Evolutionary conservation across 805 yeast genomes (phyloP), one percentile per base, ranked within the genome.

Genomic region (Lipomyces sp.): DNA sequence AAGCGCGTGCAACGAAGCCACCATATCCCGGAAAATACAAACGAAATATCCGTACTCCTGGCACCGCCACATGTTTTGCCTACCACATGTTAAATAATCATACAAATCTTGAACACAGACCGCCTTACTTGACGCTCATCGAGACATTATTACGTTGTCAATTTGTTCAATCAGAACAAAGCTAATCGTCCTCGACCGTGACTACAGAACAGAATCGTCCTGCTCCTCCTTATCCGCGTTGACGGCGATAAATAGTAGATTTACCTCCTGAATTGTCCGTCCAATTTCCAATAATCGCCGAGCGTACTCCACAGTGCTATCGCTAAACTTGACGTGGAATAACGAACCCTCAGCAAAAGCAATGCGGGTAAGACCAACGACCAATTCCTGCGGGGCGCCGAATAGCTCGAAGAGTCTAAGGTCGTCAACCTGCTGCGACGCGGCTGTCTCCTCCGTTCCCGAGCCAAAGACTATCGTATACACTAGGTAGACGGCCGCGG

Each of bases 221-320:
- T n/a, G n/a, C n/a, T n/a, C n/a, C n/a, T n/a, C n/a, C n/a, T 23
- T 16, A 19, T 34, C 28, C 19, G 28, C 49, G 42, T 45, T 80
- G 80, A 86, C 83, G 51, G 86, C 80, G 51, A 77, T 69, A 64
- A 80, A 86, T 55, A 87, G 69, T 46, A 80, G 78, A 65, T 88
- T 95, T 0, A 88, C 87, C 59, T 86, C 95, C 57, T 84, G 89
- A 61, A 82, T 82, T 3, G 87, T 83, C 10, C 82, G 77, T 52
- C 82, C 80, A 24, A 76, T 74, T 51, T 82, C 87, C 47, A 88
- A 69, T 18, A 87, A 76, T 55, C 82, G 86, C 55, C 87, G 72
- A 0, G 95, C 83, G 62, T 83, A 69, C 55, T 82, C 87, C 34
- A 84, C 79, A 2, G 81, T 79, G 50, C 78, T 81, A 49, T 73